These are phyloP conservation scores for Lactarius psammicola DNA, from an alignment of 768 basidiomycete genomes.

Conservation along the genomic window DNA sequence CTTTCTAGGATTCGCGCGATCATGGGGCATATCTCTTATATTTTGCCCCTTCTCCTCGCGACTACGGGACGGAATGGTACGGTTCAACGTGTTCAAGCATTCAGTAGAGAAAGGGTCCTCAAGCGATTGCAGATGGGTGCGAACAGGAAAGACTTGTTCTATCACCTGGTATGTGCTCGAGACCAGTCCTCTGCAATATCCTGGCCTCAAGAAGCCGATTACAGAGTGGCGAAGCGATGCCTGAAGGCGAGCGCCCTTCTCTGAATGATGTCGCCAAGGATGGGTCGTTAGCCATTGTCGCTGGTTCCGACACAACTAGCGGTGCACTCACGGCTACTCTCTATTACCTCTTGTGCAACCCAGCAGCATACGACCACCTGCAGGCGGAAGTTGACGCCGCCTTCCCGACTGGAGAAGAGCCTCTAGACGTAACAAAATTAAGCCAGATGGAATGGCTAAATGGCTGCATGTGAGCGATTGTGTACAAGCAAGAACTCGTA, in stretches of 20 bases:
- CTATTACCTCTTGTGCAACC: constrained; percentile 39
- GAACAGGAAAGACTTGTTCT: constrained; percentile 38
- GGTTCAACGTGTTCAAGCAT: not conserved
- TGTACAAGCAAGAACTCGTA: not conserved
- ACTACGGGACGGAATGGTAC: constrained; percentile 24
- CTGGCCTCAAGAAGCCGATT: not conserved
- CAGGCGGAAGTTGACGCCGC: not conserved
- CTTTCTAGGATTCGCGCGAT: constrained; percentile 41
- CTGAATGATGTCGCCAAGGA: constrained; percentile 36
- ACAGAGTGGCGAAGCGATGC: constrained; percentile 4
- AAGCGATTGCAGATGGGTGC: constrained; percentile 10
- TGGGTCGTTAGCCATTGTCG: constrained; percentile 39
- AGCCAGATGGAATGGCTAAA: constrained; percentile 11
- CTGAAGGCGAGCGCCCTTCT: not conserved
- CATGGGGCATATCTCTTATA: constrained; percentile 45
- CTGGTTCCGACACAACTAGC: constrained; percentile 44
- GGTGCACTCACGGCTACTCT: constrained; percentile 37
- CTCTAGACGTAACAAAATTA: not conserved
- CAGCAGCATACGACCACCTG: constrained; percentile 20
- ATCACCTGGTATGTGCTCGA: constrained; percentile 37
- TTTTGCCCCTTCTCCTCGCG: constrained; percentile 22
- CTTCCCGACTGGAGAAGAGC: constrained; percentile 7
- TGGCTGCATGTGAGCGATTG: constrained; percentile 9
- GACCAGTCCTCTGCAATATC: constrained; percentile 11
- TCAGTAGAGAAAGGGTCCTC: constrained; percentile 3